Percentiles rank a stretch among this genome's conserved stretches.
These are phyloP conservation scores for Fusarium sp. DNA, from an alignment of 2,329 filamentous ascomycete species.

Conservation along the genomic window DNA sequence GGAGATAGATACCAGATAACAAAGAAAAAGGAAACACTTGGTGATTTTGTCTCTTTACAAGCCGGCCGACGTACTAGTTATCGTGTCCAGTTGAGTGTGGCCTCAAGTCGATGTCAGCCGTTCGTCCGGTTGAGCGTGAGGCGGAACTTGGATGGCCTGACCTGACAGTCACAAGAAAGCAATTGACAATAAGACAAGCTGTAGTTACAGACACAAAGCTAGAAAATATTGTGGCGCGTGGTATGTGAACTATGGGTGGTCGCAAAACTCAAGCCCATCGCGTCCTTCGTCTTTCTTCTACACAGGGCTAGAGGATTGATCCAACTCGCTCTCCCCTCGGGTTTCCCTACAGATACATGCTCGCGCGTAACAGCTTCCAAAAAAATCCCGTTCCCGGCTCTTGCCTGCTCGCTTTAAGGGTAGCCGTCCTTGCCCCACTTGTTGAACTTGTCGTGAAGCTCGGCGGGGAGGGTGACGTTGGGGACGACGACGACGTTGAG, in stretches of 20 bases:
- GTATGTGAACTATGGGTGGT: constrained; percentile 38
- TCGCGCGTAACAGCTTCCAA: constrained; percentile 21
- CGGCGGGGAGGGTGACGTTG: constrained; percentile 91
- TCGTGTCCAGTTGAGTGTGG: background rate
- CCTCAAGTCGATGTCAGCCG: background rate
- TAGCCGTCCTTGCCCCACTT: constrained; percentile 99
- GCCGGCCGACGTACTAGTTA: background rate
- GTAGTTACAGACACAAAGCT: constrained; percentile 37
- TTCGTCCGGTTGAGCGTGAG: background rate
- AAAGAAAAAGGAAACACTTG: constrained; percentile 15
- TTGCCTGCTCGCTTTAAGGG: constrained; percentile 54
- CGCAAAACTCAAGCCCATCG: constrained; percentile 37
- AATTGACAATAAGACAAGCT: constrained; percentile 17
- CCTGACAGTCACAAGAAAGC: background rate
- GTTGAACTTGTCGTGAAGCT: constrained; percentile 97
- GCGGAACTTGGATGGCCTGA: background rate
- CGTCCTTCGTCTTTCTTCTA: constrained; percentile 37
- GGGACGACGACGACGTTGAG: constrained; percentile 95
- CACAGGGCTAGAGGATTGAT: constrained; percentile 23
- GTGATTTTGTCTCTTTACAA: background rate
- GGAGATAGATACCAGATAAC: constrained; percentile 40
- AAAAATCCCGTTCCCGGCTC: background rate
- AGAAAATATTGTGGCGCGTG: constrained; percentile 35
- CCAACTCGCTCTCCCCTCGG: constrained; percentile 19
- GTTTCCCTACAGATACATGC: constrained; percentile 19